Conservation (phyloP, 2,329 filamentous ascomycete genomes). For the Xylaria sp. region DNA sequence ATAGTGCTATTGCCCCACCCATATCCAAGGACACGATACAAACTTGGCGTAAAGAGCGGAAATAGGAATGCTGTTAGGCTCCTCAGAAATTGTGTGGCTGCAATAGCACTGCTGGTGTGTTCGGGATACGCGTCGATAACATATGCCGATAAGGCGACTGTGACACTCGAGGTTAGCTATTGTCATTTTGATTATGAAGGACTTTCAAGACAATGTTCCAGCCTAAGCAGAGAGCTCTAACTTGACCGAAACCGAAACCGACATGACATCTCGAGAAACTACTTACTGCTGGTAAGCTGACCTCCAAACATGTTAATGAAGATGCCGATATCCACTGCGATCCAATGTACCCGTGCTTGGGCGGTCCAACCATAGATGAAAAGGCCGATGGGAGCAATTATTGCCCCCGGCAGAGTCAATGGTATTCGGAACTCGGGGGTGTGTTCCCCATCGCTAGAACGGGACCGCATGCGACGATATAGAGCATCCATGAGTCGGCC, state of each 20-base stretch:
- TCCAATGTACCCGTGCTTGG: conserved; percentile 53
- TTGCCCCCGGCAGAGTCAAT: conserved; percentile 63
- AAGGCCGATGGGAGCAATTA: conserved; percentile 55
- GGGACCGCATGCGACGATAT: conserved; percentile 44
- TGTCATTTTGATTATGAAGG: no score
- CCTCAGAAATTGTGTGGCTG: conserved; percentile 58
- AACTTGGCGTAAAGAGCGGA: conserved; percentile 59
- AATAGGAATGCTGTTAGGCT: conserved; percentile 62
- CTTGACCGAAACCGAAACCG: no score
- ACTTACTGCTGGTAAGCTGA: conserved; percentile 47
- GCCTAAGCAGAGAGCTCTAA: background rate
- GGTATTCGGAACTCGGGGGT: conserved; percentile 72
- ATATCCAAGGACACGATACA: conserved; percentile 55
- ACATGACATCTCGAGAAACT: background rate
- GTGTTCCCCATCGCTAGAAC: conserved; percentile 36
- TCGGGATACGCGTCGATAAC: conserved; percentile 60
- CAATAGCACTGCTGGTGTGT: conserved; percentile 60
- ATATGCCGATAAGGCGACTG: conserved; percentile 52
- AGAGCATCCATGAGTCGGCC: conserved; percentile 57
- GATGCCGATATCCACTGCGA: conserved; percentile 53
- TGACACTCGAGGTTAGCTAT: background rate
- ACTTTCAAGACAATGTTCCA: background rate
- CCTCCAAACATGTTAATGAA: conserved; percentile 50
- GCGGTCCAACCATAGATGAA: conserved; percentile 60
- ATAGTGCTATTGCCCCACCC: conserved; percentile 58